Conservation (phyloP, 768 basidiomycete species). For the Amanita exitialis region DNA sequence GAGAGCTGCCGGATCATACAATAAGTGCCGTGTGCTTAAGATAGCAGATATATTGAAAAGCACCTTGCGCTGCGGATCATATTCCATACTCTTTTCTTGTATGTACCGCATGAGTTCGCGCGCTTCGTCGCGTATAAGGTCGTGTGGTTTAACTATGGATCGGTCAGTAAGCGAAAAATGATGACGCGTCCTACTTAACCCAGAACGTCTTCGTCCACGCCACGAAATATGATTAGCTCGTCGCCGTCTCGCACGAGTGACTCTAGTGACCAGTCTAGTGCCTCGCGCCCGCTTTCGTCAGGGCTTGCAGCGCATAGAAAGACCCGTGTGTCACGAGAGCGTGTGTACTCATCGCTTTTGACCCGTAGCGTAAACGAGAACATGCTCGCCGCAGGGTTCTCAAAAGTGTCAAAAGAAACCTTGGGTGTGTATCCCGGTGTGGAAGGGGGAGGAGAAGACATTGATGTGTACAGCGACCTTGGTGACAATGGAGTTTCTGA, state of each 20-base stretch:
- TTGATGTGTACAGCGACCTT: conserved; percentile 9
- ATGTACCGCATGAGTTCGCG: conserved; percentile 69
- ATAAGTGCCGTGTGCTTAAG: neutral
- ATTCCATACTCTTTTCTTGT: conserved; percentile 72
- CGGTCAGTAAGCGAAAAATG: neutral
- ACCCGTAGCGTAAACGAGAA: conserved; percentile 83
- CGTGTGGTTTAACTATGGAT: conserved; percentile 46
- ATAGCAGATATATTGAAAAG: conserved; percentile 8
- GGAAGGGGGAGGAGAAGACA: conserved; percentile 10
- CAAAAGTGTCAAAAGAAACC: conserved; percentile 84
- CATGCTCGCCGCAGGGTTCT: conserved; percentile 72
- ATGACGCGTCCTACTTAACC: conserved; percentile 33
- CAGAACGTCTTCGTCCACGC: conserved; percentile 79
- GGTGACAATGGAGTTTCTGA: conserved; percentile 9
- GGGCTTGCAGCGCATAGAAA: conserved; percentile 85
- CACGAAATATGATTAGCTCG: conserved; percentile 86
- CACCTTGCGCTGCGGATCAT: conserved; percentile 70
- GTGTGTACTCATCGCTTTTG: conserved; percentile 72
- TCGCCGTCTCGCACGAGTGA: conserved; percentile 81
- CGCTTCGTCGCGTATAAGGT: conserved; percentile 76
- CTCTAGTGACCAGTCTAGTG: conserved; percentile 89
- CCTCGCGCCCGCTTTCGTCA: conserved; percentile 82
- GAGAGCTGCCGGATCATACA: conserved; percentile 52
- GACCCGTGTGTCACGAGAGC: conserved; percentile 70
- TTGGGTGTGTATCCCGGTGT: conserved; percentile 45